Evolutionary conservation across 2,329 filamentous ascomycete species (phyloP).

Genomic region (Periconia digitata): DNA sequence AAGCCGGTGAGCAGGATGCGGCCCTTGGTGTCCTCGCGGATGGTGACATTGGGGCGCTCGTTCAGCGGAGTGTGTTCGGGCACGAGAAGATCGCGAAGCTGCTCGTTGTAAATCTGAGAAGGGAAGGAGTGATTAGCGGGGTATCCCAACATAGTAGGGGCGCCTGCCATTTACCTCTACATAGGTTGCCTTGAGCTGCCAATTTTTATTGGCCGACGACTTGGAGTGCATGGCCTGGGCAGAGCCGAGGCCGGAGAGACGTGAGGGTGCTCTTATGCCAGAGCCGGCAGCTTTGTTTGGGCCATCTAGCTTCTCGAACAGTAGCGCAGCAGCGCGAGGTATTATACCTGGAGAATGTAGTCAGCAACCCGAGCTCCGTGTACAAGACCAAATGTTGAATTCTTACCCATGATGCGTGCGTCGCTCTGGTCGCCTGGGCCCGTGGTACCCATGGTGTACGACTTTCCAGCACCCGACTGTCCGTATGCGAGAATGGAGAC

Average conservation of each 20-base stretch:
- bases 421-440: constrained; percentile 77
- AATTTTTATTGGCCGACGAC: constrained; percentile 67
- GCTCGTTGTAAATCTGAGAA: constrained; percentile 92
- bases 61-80: constrained; percentile 68
- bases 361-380: constrained; percentile 18
- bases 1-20: constrained; percentile 92
- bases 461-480: constrained; percentile 96
- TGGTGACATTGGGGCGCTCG: constrained; percentile 80
- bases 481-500: constrained; percentile 96
- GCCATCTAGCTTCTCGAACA: constrained; percentile 85
- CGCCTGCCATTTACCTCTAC: constrained; percentile 58
- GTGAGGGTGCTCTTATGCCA: constrained; percentile 75
- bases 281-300: constrained; percentile 67
- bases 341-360: constrained; percentile 75
- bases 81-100: constrained; percentile 84
- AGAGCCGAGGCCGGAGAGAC: constrained; percentile 67
- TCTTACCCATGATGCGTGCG: constrained; percentile 73
- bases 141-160: background rate
- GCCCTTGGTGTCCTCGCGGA: constrained; percentile 91
- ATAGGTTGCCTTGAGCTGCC: constrained; percentile 92
- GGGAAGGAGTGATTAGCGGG: constrained; percentile 17
- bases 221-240: constrained; percentile 47
- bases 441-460: constrained; percentile 97
- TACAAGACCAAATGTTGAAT: background rate
- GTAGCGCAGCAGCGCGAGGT: constrained; percentile 78